Evolutionary conservation across 768 basidiomycete species (phyloP), one percentile per base, ranked within the genome.

Genomic region (Pleurotus eryngii): DNA sequence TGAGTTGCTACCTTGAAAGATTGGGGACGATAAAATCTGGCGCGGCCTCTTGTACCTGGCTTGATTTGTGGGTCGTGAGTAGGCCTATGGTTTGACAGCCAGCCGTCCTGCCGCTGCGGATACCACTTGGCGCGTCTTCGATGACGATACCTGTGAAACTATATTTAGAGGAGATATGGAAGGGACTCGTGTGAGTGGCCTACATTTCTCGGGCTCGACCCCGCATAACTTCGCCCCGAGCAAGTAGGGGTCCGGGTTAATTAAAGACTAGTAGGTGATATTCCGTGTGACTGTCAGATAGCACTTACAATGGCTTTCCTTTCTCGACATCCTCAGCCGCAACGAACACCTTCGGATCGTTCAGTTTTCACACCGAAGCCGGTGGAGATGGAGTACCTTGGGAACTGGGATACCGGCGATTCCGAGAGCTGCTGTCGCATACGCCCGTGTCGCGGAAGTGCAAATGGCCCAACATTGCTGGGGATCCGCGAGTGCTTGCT

Each of bases 91-190:
- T 93, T 67, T 81, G 89, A 68, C 89, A 87, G 12, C 96, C 95
- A 4, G 93, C 91, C 0, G 86, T 81, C 46, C 82, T 75, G 9
- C 94, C 94, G 58, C 92, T 89, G 40, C 75, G 76, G 63, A 98
- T 78, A 17, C 95, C 95, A 14, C 84, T 84, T 1, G 94, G 94
- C 2, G 95, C 92, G 72, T 98, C 96, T 68, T 96, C 94, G 30
- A 98, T 81, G 14, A 97, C 95, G 47, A 96, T 76, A 63, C 88
- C 89, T 87, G 53, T 4, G 39, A 9, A 9, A 11, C 30, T 9
- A 11, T 35, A 35, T 35, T 26, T 3, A 35, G 30, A 35, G 53
- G 49, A 46, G 54, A 38, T 22, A 39, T n/a, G 14, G 42, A 63
- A 51, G 59, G 59, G 39, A 46, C 48, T 46, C 49, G 38, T 17